Conservation (phyloP, 768 basidiomycete genomes). For the Suillus subluteus region DNA sequence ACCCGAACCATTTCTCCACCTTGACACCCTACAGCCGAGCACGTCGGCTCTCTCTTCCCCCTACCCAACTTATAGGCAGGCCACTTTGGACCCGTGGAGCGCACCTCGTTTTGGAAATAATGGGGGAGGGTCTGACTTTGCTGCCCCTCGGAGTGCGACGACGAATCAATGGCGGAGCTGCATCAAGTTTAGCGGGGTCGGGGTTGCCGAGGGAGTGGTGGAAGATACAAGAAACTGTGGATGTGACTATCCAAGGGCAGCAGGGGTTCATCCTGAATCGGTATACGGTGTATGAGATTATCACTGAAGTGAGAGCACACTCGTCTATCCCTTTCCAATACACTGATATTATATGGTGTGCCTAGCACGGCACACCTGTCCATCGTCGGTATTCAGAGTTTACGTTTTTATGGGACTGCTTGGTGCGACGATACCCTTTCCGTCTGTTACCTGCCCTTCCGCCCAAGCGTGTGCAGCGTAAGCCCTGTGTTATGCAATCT, state of each 20-base stretch:
- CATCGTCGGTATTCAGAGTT: slow-evolving; percentile 93
- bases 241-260: slow-evolving; percentile 77
- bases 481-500: slow-evolving; percentile 34
- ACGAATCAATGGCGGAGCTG: slow-evolving; percentile 45
- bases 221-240: slow-evolving; percentile 76
- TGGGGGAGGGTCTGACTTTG: slow-evolving; percentile 37
- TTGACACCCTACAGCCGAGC: slow-evolving; percentile 57
- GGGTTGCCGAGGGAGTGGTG: slow-evolving; percentile 86
- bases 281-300: slow-evolving; percentile 82
- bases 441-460: slow-evolving; percentile 85
- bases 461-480: slow-evolving; percentile 90
- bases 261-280: slow-evolving; percentile 93
- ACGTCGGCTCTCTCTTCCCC: slow-evolving; percentile 52
- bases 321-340: slow-evolving; percentile 12
- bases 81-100: slow-evolving; percentile 66
- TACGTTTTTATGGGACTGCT: slow-evolving; percentile 84
- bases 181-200: slow-evolving; percentile 67
- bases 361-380: slow-evolving; percentile 68
- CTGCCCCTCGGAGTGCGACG: slow-evolving; percentile 24
- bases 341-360: slow-evolving; percentile 16
- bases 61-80: slow-evolving; percentile 47
- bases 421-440: slow-evolving; percentile 90
- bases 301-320: slow-evolving; percentile 63
- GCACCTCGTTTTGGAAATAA: slow-evolving; percentile 36
- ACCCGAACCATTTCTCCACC: slow-evolving; percentile 72